Evolutionary conservation across 2,329 filamentous ascomycete species (phyloP), one percentile per base, ranked within the genome.

Genomic region (Hymenoscyphus occultus): DNA sequence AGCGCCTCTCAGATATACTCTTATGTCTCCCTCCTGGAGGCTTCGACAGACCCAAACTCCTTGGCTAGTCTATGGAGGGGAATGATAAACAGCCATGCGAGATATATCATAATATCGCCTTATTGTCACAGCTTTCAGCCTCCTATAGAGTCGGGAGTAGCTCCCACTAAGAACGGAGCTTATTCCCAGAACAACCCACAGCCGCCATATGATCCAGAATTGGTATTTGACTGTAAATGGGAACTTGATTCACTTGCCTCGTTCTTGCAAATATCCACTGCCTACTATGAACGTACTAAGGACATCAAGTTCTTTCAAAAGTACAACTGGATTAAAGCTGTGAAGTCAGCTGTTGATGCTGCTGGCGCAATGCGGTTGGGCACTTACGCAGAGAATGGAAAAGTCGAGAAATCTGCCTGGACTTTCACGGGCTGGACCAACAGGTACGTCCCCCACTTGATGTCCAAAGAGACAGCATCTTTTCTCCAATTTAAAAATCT

Each of bases 211-310:
- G 86, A 93, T 56, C 72, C 72, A 71, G 82, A 84, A 0, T 81
- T 88, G 58, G 93, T 97, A 0, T 97, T 95, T 74, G 94, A 97
- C 77, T 97, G 93, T 84, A 97, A 97, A 78, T 97, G 95, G 78
- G 93, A 97, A 78, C 86, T 97, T 56, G 93, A 97, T 79, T 94
- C 91, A 13, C 83, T 97, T 2, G 92, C 93, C 0, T 88, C 92
- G 45, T 97, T 97, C 77, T 82, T 97, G 10, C 86, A 91, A 51
- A 81, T 97, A 6, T 88, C 87, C 0, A 89, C 91, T 69, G 87
- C 94, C 72, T 97, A 96, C 80, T 85, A 90, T 78, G 81, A 85
- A 22, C 82, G 85, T 67, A 96, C 92, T 0, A 82, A 83, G 0
- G 93, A 93, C 28, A 83, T 82, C 0, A 83, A 82, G 64, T 92